Evolutionary conservation across 148 eudicot species (phyloP).

Genomic region (Nepenthes mirabilis): DNA sequence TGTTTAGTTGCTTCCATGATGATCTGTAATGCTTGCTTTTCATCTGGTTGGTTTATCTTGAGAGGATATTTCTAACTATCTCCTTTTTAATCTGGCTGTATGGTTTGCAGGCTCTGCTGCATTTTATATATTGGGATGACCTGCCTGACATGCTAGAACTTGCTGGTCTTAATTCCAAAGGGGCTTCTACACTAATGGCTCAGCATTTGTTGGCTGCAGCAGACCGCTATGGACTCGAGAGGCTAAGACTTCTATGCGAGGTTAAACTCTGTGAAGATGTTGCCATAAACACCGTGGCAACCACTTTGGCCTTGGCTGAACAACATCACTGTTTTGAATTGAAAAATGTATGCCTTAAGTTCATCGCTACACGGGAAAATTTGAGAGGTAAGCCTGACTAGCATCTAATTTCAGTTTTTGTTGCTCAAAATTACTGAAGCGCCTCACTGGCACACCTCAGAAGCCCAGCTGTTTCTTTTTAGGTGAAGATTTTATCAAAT

Average conservation of each 20-base stretch:
- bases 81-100: background rate
- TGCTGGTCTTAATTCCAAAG: constrained; percentile 53
- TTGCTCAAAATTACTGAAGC: background rate
- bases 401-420: too few relatives aligned
- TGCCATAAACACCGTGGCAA: constrained; percentile 76
- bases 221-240: constrained; percentile 72
- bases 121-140: constrained; percentile 74
- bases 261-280: constrained; percentile 58
- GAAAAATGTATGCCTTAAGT: constrained; percentile 66
- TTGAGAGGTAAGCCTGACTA: constrained; percentile 40
- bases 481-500: too few relatives aligned
- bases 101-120: constrained; percentile 64
- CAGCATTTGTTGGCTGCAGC: constrained; percentile 94
- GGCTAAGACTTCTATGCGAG: constrained; percentile 69
- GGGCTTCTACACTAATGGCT: constrained; percentile 31
- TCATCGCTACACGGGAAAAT: constrained; percentile 74
- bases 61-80: too few relatives aligned
- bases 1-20: too few relatives aligned
- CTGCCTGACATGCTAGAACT: constrained; percentile 80
- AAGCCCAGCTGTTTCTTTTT: too few relatives aligned
- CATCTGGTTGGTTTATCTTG: too few relatives aligned
- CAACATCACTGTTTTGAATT: constrained; percentile 77
- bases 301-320: constrained; percentile 82
- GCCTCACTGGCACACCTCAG: too few relatives aligned
- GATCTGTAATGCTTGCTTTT: too few relatives aligned